phyloP scores from a whole-genome alignment of 2,329 filamentous ascomycete species.

The Truncatella angustata region DNA sequence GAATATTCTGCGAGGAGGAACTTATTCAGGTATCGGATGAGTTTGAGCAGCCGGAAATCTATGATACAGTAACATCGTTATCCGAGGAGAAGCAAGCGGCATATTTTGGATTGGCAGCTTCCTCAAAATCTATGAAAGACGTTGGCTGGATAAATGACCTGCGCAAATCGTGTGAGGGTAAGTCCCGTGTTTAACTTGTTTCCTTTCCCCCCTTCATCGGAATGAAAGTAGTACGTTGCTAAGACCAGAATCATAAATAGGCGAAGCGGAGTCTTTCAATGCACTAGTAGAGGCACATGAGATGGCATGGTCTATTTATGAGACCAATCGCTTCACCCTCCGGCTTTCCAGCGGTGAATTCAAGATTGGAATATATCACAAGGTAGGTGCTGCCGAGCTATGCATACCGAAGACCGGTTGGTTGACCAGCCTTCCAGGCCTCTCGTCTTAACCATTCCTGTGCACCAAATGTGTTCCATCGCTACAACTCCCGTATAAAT shows the following conservation, averaged over 20 bases:
- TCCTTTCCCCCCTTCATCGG: too few relatives aligned
- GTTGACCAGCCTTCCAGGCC: background rate
- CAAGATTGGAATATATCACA: slow-evolving; percentile 4
- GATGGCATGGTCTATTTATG: slow-evolving; percentile 5
- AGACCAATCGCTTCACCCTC: slow-evolving; percentile 6
- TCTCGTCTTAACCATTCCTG: slow-evolving; percentile 5
- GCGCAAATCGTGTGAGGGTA: background rate
- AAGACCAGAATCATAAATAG: too few relatives aligned
- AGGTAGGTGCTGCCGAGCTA: background rate
- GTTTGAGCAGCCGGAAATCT: background rate
- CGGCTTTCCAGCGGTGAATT: background rate
- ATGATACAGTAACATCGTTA: background rate
- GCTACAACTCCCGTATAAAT: slow-evolving; percentile 1
- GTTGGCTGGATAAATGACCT: slow-evolving; percentile 3
- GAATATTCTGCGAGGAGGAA: slow-evolving; percentile 1
- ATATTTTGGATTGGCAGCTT: slow-evolving; percentile 1
- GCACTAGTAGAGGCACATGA: slow-evolving; percentile 5
- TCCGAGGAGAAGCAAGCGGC: background rate
- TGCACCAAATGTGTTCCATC: slow-evolving; percentile 6
- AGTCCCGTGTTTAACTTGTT: background rate
- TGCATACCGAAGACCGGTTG: background rate
- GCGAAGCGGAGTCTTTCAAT: slow-evolving; percentile 1
- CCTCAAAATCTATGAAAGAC: slow-evolving; percentile 3
- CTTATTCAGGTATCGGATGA: background rate
- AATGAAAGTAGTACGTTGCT: too few relatives aligned